Conservation (phyloP, 768 basidiomycete species). For the Psilocybe sp. region DNA sequence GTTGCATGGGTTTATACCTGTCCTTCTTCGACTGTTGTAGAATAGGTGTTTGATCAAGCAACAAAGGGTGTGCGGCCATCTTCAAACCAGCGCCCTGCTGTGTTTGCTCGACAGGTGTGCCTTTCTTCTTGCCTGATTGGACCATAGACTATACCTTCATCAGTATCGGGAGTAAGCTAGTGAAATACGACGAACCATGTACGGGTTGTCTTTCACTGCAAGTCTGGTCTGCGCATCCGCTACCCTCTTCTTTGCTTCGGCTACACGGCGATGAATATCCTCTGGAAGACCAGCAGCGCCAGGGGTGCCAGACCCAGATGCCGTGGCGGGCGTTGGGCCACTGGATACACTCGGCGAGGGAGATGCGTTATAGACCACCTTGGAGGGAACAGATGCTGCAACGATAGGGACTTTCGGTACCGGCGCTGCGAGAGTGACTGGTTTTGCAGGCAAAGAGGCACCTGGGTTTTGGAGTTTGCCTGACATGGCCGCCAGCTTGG, state of each 20-base stretch:
- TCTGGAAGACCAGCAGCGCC: constrained; percentile 41
- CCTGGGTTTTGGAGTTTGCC: constrained; percentile 26
- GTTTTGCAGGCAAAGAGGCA: constrained; percentile 3
- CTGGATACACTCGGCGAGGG: constrained; percentile 33
- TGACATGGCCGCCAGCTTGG: constrained; percentile 80
- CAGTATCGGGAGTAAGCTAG: not conserved
- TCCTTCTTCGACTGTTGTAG: constrained; percentile 80
- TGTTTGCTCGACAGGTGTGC: constrained; percentile 51
- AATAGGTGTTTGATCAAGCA: constrained; percentile 64
- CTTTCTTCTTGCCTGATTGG: constrained; percentile 51
- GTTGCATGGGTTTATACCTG: constrained; percentile 97
- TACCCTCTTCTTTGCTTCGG: constrained; percentile 84
- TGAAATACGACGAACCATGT: constrained; percentile 59
- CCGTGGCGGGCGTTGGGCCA: constrained; percentile 41
- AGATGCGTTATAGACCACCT: constrained; percentile 29
- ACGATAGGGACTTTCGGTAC: constrained; percentile 35
- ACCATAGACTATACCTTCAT: constrained; percentile 43
- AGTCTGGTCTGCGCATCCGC: constrained; percentile 78
- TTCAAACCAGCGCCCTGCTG: constrained; percentile 83
- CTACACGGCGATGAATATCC: constrained; percentile 68
- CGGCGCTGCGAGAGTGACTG: constrained; percentile 36
- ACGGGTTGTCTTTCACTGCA: constrained; percentile 79
- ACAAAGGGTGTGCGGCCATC: constrained; percentile 87
- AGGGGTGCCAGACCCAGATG: constrained; percentile 36
- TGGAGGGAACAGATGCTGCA: constrained; percentile 25